phyloP scores from a whole-genome alignment of 768 basidiomycete genomes.

The Russula abietina region DNA sequence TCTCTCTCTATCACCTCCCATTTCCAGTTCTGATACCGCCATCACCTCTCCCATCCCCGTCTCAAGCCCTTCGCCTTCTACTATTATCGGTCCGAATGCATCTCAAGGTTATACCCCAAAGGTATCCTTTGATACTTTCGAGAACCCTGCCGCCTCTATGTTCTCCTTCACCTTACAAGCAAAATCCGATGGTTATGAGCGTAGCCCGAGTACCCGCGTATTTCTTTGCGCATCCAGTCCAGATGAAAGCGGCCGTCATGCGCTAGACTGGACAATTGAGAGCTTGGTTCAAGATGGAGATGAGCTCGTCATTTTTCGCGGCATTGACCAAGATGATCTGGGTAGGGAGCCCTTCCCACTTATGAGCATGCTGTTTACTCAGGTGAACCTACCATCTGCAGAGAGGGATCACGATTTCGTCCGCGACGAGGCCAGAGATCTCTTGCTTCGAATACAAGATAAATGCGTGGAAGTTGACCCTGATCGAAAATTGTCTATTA shows the following conservation, averaged over 20 bases:
- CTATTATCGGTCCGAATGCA: slow-evolving; percentile 28
- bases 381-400: slow-evolving; percentile 26
- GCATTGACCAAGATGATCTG: slow-evolving; percentile 80
- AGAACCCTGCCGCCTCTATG: slow-evolving; percentile 74
- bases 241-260: slow-evolving; percentile 83
- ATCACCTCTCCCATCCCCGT: not conserved
- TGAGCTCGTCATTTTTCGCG: slow-evolving; percentile 87
- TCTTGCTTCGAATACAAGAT: slow-evolving; percentile 74
- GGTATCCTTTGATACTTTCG: slow-evolving; percentile 85
- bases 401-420: slow-evolving; percentile 73
- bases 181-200: slow-evolving; percentile 74
- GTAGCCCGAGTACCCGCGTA: slow-evolving; percentile 72
- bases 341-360: slow-evolving; percentile 40
- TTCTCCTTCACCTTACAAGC: slow-evolving; percentile 84
- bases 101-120: slow-evolving; percentile 46
- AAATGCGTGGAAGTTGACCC: slow-evolving; percentile 74
- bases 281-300: slow-evolving; percentile 82
- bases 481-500: slow-evolving; percentile 80
- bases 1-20: not conserved
- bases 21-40: slow-evolving; percentile 6
- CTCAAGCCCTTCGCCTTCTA: slow-evolving; percentile 13
- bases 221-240: slow-evolving; percentile 86
- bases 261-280: slow-evolving; percentile 90
- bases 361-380: not conserved
- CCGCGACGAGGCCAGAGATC: slow-evolving; percentile 78